phyloP scores from a whole-genome alignment of 768 basidiomycete genomes.

The Mycena floridula region DNA sequence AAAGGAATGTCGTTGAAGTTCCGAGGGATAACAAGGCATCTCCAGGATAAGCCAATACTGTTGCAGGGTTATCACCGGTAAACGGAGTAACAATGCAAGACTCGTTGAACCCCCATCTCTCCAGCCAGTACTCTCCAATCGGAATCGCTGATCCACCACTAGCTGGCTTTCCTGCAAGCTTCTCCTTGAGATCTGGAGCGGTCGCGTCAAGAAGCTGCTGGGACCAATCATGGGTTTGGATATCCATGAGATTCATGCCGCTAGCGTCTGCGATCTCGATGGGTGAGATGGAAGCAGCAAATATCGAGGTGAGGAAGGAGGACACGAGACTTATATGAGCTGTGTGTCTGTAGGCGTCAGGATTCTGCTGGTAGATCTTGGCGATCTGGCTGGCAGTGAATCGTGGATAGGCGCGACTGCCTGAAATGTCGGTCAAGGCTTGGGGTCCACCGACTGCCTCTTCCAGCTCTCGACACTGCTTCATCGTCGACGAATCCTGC shows the following conservation, averaged over 20 bases:
- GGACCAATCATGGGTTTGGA: slow-evolving; percentile 71
- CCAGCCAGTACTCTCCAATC: slow-evolving; percentile 64
- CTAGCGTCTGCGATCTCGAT: slow-evolving; percentile 87
- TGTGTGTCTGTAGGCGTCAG: slow-evolving; percentile 52
- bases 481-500: slow-evolving; percentile 85
- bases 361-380: slow-evolving; percentile 51
- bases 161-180: slow-evolving; percentile 76
- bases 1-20: slow-evolving; percentile 82
- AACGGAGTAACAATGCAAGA: slow-evolving; percentile 80
- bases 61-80: slow-evolving; percentile 88
- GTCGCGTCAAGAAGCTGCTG: slow-evolving; percentile 57
- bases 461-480: slow-evolving; percentile 68
- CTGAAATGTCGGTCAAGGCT: slow-evolving; percentile 67
- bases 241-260: slow-evolving; percentile 87
- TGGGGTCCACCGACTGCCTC: slow-evolving; percentile 63
- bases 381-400: slow-evolving; percentile 87
- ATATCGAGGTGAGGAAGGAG: slow-evolving; percentile 78
- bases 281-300: slow-evolving; percentile 70
- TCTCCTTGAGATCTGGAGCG: slow-evolving; percentile 57
- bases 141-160: slow-evolving; percentile 57
- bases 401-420: slow-evolving; percentile 80
- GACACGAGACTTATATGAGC: slow-evolving; percentile 73
- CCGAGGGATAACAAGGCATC: slow-evolving; percentile 85
- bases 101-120: slow-evolving; percentile 68
- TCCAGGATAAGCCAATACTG: slow-evolving; percentile 69